Evolutionary conservation across 805 yeast species (phyloP).

Genomic region (Barnettozyma salicaria): DNA sequence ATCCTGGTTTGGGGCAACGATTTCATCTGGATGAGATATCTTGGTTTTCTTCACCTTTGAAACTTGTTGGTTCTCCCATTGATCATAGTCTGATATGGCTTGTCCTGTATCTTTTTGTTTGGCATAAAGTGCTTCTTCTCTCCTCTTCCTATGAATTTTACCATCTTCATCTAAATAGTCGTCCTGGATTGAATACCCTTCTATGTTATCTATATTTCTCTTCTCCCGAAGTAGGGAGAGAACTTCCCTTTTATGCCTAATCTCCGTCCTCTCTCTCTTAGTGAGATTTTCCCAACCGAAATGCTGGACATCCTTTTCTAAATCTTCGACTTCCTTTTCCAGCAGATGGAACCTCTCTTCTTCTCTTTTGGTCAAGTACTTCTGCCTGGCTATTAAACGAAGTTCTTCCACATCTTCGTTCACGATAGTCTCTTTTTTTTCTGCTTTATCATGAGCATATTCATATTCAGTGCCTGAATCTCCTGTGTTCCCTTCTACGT

Average conservation of each 20-base stretch:
- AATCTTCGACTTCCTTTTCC: slow-evolving; percentile 40
- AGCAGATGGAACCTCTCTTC: slow-evolving; percentile 38
- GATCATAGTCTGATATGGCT: slow-evolving; percentile 20
- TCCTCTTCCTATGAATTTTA: slow-evolving; percentile 47
- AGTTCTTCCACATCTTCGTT: slow-evolving; percentile 29
- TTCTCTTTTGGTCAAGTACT: slow-evolving; percentile 43
- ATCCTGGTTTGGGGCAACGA: slow-evolving; percentile 35
- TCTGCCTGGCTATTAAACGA: slow-evolving; percentile 43
- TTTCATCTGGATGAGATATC: slow-evolving; percentile 34
- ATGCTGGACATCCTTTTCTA: slow-evolving; percentile 42
- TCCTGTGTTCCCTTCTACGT: not conserved
- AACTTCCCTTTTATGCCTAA: slow-evolving; percentile 44
- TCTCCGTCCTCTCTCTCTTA: slow-evolving; percentile 44
- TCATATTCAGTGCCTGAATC: not conserved
- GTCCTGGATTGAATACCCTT: slow-evolving; percentile 48
- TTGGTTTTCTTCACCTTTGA: slow-evolving; percentile 16
- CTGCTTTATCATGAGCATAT: not conserved
- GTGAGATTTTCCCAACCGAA: slow-evolving; percentile 53
- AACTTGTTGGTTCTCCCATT: slow-evolving; percentile 22
- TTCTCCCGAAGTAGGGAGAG: slow-evolving; percentile 38
- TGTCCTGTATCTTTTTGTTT: slow-evolving; percentile 36
- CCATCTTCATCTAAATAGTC: slow-evolving; percentile 50
- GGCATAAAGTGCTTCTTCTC: slow-evolving; percentile 42
- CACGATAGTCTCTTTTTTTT: not conserved
- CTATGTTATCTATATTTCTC: slow-evolving; percentile 27